Base-by-base conservation (phyloP, 495 filamentous ascomycete genomes). In the Daldinia caldariorum region DNA sequence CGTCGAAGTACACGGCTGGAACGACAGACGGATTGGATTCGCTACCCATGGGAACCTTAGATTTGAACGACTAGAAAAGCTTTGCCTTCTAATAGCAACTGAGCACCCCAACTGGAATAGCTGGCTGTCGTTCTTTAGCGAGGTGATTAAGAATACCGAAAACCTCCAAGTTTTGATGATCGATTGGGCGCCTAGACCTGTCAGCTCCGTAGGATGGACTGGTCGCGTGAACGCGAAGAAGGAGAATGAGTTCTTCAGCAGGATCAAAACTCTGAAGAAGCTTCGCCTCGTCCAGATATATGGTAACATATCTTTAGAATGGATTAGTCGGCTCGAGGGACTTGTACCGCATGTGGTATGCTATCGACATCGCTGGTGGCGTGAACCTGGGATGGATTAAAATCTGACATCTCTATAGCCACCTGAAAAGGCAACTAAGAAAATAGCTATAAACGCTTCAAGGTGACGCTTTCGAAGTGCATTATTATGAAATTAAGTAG, bases 31-130 rank as follows among this genome's bases (percentile, higher is more conserved):
- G 20, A 67, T 77, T 6, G 70, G 74, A 6, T 69, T 77, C 37
- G 74, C 62, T 0, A 63, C 73, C 43, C 60, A 59, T 34, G 74
- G 74, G 9, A 64, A 26, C 3, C 64, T 77, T 20, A 63, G 61
- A 14, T 64, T 73, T 41, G 70, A 73, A n/a, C 69, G 74, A 20
- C 67, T 77, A 31, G 55, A 55, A 3, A 70, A 70, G 51, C 72
- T 77, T 29, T 72, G 49, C 63, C 56, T 77, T 0, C n/a, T 77
- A 18, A 16, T 75, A 4, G 61, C 63, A 3, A 67, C 66, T 6
- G 72, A 75, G n/a, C 54, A 75, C 45, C 65, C 74, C n/a, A 70
- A 77, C 31, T 77, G 74, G 74, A 77, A 77, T 39, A 51, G 57
- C n/a, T 77, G 74, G 74, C 47, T 77, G 13, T 67, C 61, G 3